Percentiles rank a stretch among this genome's conserved stretches.
Evolutionary conservation across 2,329 filamentous ascomycete species (phyloP).

Genomic region (Bipolaris zeicola): DNA sequence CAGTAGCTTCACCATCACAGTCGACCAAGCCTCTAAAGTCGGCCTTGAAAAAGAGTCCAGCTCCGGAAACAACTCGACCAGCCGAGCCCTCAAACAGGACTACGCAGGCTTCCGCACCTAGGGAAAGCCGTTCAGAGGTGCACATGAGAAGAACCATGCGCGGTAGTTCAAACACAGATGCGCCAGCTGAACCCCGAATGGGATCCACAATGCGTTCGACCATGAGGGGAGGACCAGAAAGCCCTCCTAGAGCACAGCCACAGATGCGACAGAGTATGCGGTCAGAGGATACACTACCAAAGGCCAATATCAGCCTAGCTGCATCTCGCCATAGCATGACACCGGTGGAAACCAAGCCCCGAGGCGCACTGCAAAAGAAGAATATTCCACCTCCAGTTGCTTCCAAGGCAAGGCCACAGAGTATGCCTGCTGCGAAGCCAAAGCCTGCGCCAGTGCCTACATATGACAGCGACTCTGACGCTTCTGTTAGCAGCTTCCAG

Average conservation of each 20-base stretch:
- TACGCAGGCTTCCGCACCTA: conserved; percentile 11
- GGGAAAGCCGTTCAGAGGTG: conserved; percentile 19
- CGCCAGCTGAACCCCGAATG: conserved; percentile 21
- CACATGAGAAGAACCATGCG: conserved; percentile 48
- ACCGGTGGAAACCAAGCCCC: conserved; percentile 31
- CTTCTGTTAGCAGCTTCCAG: conserved; percentile 75
- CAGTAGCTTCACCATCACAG: conserved; percentile 13
- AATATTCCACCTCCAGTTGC: conserved; percentile 40
- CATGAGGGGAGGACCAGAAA: conserved; percentile 41
- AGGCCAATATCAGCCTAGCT: conserved; percentile 37
- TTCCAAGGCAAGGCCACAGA: conserved; percentile 35
- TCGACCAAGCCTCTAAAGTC: conserved; percentile 47
- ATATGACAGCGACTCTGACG: conserved; percentile 52
- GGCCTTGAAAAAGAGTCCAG: conserved; percentile 49
- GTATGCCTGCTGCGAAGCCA: conserved; percentile 25
- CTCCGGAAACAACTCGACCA: conserved; percentile 20
- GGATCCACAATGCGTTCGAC: conserved; percentile 43
- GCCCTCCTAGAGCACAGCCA: conserved; percentile 17
- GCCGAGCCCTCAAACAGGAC: conserved; percentile 19
- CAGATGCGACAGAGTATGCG: conserved; percentile 58
- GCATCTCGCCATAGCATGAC: conserved; percentile 44
- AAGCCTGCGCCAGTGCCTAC: conserved; percentile 31
- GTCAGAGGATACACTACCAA: conserved; percentile 34
- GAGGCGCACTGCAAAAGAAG: conserved; percentile 48
- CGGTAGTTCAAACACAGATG: conserved; percentile 10